These are phyloP conservation scores for Xylaria polymorpha DNA, from an alignment of 2,329 filamentous ascomycete genomes.

Conservation along the genomic window DNA sequence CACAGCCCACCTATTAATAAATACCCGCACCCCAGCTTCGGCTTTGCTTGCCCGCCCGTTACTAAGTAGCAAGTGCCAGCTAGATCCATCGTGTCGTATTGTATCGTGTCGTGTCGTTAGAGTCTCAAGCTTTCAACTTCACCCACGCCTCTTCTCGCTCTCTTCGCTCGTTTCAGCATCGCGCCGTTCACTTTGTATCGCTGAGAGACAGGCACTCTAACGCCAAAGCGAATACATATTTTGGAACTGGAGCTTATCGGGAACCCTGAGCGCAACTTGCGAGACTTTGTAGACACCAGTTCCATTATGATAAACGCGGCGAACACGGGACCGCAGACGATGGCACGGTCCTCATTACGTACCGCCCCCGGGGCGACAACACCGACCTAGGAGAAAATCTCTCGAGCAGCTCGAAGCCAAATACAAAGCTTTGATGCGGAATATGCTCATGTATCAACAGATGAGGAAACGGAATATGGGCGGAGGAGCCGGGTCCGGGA, in stretches of 20 bases:
- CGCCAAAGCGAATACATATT: constrained; percentile 12
- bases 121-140: constrained; percentile 11
- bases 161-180: constrained; percentile 22
- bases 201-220: constrained; percentile 20
- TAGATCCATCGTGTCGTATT: constrained; percentile 10
- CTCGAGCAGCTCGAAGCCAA: constrained; percentile 41
- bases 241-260: neutral
- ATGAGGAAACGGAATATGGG: constrained; percentile 31
- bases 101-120: constrained; percentile 2
- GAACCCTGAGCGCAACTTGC: constrained; percentile 5
- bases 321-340: constrained; percentile 22
- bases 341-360: constrained; percentile 30
- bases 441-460: constrained; percentile 43
- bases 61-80: constrained; percentile 22
- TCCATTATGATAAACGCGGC: constrained; percentile 26
- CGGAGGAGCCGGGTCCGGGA: constrained; percentile 18
- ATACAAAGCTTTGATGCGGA: constrained; percentile 45
- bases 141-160: constrained; percentile 16
- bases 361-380: constrained; percentile 33
- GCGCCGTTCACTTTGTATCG: constrained; percentile 8
- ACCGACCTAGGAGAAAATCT: constrained; percentile 39
- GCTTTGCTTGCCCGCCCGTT: constrained; percentile 23
- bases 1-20: constrained; percentile 39
- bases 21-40: constrained; percentile 31
- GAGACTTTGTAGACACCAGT: constrained; percentile 13